Evolutionary conservation across 73 alveolate genomes (phyloP).

Genomic region (Durusdinium trenchii): DNA sequence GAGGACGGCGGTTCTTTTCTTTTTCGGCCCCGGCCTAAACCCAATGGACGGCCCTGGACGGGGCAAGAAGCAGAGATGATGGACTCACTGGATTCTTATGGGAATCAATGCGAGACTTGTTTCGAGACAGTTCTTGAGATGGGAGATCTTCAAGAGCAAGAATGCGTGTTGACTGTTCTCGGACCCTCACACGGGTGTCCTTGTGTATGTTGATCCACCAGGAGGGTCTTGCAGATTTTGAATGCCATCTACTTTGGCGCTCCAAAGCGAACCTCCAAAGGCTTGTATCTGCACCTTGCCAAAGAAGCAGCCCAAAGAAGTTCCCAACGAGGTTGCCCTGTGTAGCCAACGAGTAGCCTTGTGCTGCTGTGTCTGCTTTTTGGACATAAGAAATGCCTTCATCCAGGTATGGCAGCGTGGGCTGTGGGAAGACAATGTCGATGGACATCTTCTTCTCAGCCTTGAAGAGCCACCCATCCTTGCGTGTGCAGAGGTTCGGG

Average conservation of each 20-base stretch:
- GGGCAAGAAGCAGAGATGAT: no score
- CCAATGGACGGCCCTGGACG: no score
- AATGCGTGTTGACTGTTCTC: background rate
- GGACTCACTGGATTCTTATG: no score
- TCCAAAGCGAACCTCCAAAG: constrained; percentile 68
- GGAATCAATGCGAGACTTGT: background rate
- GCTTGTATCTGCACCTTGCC: constrained; percentile 30
- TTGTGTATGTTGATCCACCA: no score
- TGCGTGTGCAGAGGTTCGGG: constrained; percentile 62
- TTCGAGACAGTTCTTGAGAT: background rate
- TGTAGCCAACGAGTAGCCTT: no score
- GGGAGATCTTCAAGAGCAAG: background rate
- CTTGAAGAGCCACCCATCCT: constrained; percentile 24
- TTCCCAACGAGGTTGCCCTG: no score
- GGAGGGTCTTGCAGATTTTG: constrained; percentile 80
- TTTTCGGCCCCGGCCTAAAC: no score
- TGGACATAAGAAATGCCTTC: background rate
- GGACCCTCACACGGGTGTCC: no score
- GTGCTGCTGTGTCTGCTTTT: background rate
- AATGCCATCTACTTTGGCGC: constrained; percentile 85
- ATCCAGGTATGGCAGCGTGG: constrained; percentile 85
- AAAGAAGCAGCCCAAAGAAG: background rate
- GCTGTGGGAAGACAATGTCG: constrained; percentile 95
- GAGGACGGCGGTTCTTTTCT: background rate
- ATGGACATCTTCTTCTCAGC: constrained; percentile 87